Percentiles rank a stretch among this genome's conserved stretches.
phyloP scores from a whole-genome alignment of 2,329 filamentous ascomycete species.

The Monosporascus sp. region DNA sequence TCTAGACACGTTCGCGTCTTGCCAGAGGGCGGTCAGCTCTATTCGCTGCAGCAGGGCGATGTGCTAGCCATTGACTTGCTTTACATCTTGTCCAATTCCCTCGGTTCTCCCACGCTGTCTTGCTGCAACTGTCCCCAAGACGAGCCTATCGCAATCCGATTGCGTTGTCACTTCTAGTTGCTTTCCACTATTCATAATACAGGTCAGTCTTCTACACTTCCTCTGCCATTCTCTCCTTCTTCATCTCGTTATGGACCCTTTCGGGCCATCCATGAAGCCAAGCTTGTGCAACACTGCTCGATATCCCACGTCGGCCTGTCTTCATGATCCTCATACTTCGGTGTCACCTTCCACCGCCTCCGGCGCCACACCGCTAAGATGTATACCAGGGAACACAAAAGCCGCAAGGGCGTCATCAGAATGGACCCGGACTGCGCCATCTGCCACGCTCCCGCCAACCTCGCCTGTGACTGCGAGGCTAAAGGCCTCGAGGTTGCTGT shows the following conservation, averaged over 20 bases:
- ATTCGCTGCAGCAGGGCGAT: constrained; percentile 21
- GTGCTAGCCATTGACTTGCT: constrained; percentile 27
- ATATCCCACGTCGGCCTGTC: constrained; percentile 20
- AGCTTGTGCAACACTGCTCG: constrained; percentile 28
- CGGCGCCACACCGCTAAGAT: constrained; percentile 41
- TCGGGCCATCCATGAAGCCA: constrained; percentile 28
- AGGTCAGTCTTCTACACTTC: constrained; percentile 26
- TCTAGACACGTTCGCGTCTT: constrained; percentile 24
- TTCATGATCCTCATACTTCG: constrained; percentile 20
- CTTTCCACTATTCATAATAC: constrained; percentile 29
- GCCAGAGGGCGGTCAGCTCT: constrained; percentile 26
- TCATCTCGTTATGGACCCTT: constrained; percentile 29
- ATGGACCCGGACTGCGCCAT: constrained; percentile 69
- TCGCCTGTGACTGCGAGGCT: constrained; percentile 61
- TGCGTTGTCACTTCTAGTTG: constrained; percentile 25
- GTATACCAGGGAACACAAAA: constrained; percentile 43
- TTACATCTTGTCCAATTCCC: constrained; percentile 23
- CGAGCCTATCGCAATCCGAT: constrained; percentile 13
- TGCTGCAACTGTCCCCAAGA: constrained; percentile 26
- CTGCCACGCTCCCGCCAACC: constrained; percentile 53
- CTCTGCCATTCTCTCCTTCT: constrained; percentile 13
- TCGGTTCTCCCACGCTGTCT: constrained; percentile 26
- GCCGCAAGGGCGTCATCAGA: constrained; percentile 47
- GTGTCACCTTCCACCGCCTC: constrained; percentile 21
- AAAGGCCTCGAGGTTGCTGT: constrained; percentile 59